phyloP scores from a whole-genome alignment of 495 filamentous ascomycete genomes.

The Achaetomiella virescens region DNA sequence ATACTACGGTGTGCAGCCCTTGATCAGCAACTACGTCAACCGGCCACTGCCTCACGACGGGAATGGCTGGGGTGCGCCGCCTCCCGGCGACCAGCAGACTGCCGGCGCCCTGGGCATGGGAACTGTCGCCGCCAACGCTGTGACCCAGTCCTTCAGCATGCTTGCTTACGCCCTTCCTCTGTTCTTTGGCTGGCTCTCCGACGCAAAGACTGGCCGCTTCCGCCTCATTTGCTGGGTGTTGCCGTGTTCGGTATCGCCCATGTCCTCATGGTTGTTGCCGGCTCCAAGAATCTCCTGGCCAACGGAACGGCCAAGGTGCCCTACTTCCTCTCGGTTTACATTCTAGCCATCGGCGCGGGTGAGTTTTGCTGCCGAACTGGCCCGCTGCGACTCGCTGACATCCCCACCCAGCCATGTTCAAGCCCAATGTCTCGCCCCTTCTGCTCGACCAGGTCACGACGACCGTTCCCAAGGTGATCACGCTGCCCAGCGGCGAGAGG shows the following conservation, averaged over 20 bases:
- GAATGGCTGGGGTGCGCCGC: slow-evolving; percentile 57
- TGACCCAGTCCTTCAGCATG: slow-evolving; percentile 55
- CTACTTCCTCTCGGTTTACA: slow-evolving; percentile 53
- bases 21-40: slow-evolving; percentile 56
- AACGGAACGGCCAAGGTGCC: slow-evolving; percentile 49
- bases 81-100: slow-evolving; percentile 46
- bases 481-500: slow-evolving; percentile 40
- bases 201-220: slow-evolving; percentile 54
- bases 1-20: slow-evolving; percentile 51
- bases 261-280: slow-evolving; percentile 56
- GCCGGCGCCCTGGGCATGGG: slow-evolving; percentile 56
- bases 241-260: slow-evolving; percentile 60
- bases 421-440: slow-evolving; percentile 60
- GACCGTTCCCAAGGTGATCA: slow-evolving; percentile 41
- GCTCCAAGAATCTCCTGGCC: slow-evolving; percentile 52
- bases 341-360: slow-evolving; percentile 59
- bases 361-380: slow-evolving; percentile 33
- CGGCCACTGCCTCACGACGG: slow-evolving; percentile 50
- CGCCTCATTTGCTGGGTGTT: slow-evolving; percentile 58
- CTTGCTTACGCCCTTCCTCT: slow-evolving; percentile 55
- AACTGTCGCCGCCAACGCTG: slow-evolving; percentile 52
- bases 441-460: slow-evolving; percentile 53
- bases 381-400: background rate
- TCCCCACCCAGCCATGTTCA: slow-evolving; percentile 45
- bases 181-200: slow-evolving; percentile 52